Evolutionary conservation across 108 stramenopile genomes (phyloP).

Genomic region (Fragilaria crotonensis): DNA sequence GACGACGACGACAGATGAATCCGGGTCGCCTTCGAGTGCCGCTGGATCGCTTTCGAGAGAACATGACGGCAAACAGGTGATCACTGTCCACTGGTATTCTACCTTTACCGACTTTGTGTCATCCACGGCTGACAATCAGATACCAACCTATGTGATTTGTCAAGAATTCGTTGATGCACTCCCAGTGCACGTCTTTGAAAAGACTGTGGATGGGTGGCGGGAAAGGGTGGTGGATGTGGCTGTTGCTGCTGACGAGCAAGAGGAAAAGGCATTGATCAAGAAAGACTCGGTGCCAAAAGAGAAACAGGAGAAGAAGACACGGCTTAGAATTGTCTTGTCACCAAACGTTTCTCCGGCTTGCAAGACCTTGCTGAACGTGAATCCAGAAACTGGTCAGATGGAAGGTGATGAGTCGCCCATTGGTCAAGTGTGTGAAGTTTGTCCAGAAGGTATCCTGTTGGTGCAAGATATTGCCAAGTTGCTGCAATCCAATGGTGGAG

Average conservation of each 20-base stretch:
- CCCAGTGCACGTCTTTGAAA: slow-evolving; percentile 90
- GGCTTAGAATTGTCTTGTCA: slow-evolving; percentile 78
- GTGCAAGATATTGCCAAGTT: slow-evolving; percentile 82
- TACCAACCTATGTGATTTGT: slow-evolving; percentile 60
- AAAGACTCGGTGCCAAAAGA: not conserved
- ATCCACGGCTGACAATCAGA: slow-evolving; percentile 23
- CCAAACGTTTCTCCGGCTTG: slow-evolving; percentile 73
- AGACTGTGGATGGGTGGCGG: slow-evolving; percentile 86
- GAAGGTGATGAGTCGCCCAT: slow-evolving; percentile 27
- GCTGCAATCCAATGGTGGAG: slow-evolving; percentile 51
- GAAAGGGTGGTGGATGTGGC: slow-evolving; percentile 92
- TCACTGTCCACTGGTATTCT: slow-evolving; percentile 71
- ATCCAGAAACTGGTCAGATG: slow-evolving; percentile 23
- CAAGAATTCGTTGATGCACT: slow-evolving; percentile 97
- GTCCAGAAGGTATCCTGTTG: slow-evolving; percentile 81
- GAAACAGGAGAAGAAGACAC: slow-evolving; percentile 30
- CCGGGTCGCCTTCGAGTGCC: not conserved
- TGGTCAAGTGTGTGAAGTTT: slow-evolving; percentile 88
- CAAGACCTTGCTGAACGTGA: slow-evolving; percentile 46
- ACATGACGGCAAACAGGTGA: slow-evolving; percentile 2
- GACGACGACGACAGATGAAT: not conserved
- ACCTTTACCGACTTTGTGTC: slow-evolving; percentile 44
- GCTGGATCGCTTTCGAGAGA: not conserved
- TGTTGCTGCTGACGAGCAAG: slow-evolving; percentile 27
- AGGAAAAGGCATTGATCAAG: slow-evolving; percentile 2